These are phyloP conservation scores for Veloboletus limbatus DNA, from an alignment of 1,284 basidiomycete species.

Conservation along the genomic window DNA sequence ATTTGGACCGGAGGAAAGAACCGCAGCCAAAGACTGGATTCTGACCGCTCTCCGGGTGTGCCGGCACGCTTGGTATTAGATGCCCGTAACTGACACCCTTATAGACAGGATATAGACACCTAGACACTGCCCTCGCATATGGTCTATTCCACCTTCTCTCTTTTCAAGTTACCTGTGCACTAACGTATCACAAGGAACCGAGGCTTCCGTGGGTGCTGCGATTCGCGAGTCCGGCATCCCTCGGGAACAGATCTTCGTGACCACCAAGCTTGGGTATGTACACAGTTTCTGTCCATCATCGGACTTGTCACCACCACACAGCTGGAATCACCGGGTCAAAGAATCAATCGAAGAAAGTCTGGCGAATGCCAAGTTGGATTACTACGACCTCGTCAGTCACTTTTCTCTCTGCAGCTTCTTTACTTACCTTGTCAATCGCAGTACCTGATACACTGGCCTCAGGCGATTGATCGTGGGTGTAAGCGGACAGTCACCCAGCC, in stretches of 20 bases:
- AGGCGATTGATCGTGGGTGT: constrained; percentile 3
- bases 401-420: neutral
- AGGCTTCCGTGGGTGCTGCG: constrained; percentile 7
- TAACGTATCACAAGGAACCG: constrained; percentile 6
- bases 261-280: constrained; percentile 10
- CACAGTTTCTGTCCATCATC: neutral
- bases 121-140: constrained; percentile 3
- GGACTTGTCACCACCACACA: neutral
- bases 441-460: constrained; percentile 8
- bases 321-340: neutral
- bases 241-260: constrained; percentile 12
- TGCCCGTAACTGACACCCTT: neutral
- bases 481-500: neutral
- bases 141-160: neutral
- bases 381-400: constrained; percentile 8
- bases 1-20: neutral
- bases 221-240: constrained; percentile 12
- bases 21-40: constrained; percentile 3
- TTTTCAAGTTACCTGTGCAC: neutral
- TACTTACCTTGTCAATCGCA: neutral
- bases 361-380: constrained; percentile 1
- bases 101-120: constrained; percentile 9
- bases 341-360: constrained; percentile 5
- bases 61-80: neutral
- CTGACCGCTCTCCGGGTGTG: constrained; percentile 1